Base-by-base conservation (phyloP, 208 protist genomes). In the Acanthamoeba divionensis region DNA sequence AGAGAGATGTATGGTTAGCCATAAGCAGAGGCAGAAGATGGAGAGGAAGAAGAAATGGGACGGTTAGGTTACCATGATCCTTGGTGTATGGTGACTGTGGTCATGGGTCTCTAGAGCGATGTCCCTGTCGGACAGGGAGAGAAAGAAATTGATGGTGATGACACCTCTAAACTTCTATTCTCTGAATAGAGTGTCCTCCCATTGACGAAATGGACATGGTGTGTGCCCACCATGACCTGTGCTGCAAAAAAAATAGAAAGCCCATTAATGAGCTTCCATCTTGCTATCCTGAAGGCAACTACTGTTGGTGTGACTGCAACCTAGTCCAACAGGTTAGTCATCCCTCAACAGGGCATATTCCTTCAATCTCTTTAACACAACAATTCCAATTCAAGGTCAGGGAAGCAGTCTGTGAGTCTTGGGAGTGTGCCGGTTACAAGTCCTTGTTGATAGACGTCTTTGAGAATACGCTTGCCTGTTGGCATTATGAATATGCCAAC, bases 271-370 rank as follows among this genome's bases (percentile, higher is more conserved):
- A 44, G 1, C 38, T 82, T 57, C 71, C 71, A 44, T 82, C 71
- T 6, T 82, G 71, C 71, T 82, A 82, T 31, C 71, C 71, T 7
- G 71, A 82, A 50, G 71, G 71, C 44, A 82, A 82, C 71, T 82
- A 82, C 47, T 82, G 71, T 50, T 82, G 71, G 71, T 82, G 71
- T 29, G 71, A 82, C 38, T 82, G 71, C 44, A 82, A 82, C 47
- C 47, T 82, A 50, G 71, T 82, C 24, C n/a, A 44, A 0, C 36
- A 60, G 31, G 71, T 82, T 62, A 29, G 71, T 24, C 62, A 12
- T 12, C 66, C 5, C 26, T 10, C 33, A 38, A 12, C 63, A 5
- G 18, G 36, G 45, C 33, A 13, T 50, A 15, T 21, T n/a, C n/a
- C n/a, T n/a, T n/a, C n/a, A 44, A 5, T 21, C 65, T 71, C 65